Conservation (phyloP, 768 basidiomycete genomes). For the Sporobolomyces roseus region DNA sequence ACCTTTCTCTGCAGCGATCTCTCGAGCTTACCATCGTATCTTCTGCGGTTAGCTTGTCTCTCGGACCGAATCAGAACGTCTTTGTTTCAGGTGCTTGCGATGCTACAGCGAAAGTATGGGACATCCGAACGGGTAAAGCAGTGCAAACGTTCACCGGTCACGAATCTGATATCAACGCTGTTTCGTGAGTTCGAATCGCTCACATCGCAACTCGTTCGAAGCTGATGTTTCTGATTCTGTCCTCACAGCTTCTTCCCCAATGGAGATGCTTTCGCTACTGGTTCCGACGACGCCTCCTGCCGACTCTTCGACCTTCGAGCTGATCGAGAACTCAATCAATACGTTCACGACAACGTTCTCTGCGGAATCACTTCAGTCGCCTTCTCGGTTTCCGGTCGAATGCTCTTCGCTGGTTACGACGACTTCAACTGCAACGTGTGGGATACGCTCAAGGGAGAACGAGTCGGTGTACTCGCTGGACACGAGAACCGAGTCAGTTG, state of each 20-base stretch:
- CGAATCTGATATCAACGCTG: slow-evolving; percentile 98
- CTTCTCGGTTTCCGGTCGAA: slow-evolving; percentile 94
- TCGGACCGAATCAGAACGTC: slow-evolving; percentile 86
- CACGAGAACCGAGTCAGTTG: slow-evolving; percentile 98
- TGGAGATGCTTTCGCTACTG: slow-evolving; percentile 97
- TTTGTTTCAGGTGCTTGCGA: slow-evolving; percentile 99
- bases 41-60: slow-evolving; percentile 67
- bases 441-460: slow-evolving; percentile 98
- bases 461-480: slow-evolving; percentile 92
- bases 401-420: slow-evolving; percentile 97
- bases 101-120: slow-evolving; percentile 97
- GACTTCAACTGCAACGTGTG: slow-evolving; percentile 99
- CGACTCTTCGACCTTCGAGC: slow-evolving; percentile 96
- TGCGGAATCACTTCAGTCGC: slow-evolving; percentile 99
- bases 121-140: slow-evolving; percentile 93
- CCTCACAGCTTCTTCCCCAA: slow-evolving; percentile 92
- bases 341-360: slow-evolving; percentile 96
- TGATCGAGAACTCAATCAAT: slow-evolving; percentile 92
- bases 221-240: slow-evolving; percentile 11
- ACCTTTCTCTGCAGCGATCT: neutral
- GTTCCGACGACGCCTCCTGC: slow-evolving; percentile 98
- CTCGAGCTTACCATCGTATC: slow-evolving; percentile 16
- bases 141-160: slow-evolving; percentile 98
- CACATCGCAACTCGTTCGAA: neutral
- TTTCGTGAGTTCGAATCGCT: slow-evolving; percentile 64